Conservation (phyloP, 352 stramenopile genomes). For the Pythium graminicola region DNA sequence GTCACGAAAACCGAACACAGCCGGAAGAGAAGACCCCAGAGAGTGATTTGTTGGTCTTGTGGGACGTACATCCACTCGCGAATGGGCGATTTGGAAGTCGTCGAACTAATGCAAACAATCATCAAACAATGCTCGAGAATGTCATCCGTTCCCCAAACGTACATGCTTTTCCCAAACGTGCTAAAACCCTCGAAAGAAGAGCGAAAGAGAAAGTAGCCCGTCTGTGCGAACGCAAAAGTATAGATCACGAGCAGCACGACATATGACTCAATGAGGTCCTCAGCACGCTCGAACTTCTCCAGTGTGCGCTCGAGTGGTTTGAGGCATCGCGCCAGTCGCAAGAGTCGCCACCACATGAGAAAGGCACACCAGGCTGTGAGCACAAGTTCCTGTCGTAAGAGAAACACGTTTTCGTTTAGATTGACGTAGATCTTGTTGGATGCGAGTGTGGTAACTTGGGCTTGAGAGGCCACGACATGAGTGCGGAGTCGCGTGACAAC, state of each 20-base stretch:
- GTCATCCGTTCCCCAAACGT: constrained; percentile 7
- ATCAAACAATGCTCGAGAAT: background rate
- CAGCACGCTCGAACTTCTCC: constrained; percentile 36
- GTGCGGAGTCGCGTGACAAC: constrained; percentile 31
- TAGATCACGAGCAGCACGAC: constrained; percentile 36
- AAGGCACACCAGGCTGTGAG: constrained; percentile 34
- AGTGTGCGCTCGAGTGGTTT: constrained; percentile 38
- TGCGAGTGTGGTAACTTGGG: constrained; percentile 31
- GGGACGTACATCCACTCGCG: background rate
- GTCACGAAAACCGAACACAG: constrained; percentile 18
- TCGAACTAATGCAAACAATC: background rate
- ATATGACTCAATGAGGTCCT: constrained; percentile 37
- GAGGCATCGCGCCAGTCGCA: constrained; percentile 39
- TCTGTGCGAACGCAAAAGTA: constrained; percentile 41
- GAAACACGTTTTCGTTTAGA: constrained; percentile 24
- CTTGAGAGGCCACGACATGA: constrained; percentile 30
- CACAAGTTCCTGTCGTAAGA: constrained; percentile 30
- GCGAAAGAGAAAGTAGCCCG: constrained; percentile 36
- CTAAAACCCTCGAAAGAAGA: constrained; percentile 29
- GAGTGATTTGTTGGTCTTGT: background rate
- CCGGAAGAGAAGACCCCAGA: constrained; percentile 16
- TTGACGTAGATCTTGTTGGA: constrained; percentile 31
- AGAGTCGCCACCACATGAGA: constrained; percentile 57
- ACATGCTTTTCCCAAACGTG: constrained; percentile 43
- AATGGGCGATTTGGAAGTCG: constrained; percentile 14